These are phyloP conservation scores for Lactifluus rugatus DNA, from an alignment of 768 basidiomycete genomes.

Conservation along the genomic window DNA sequence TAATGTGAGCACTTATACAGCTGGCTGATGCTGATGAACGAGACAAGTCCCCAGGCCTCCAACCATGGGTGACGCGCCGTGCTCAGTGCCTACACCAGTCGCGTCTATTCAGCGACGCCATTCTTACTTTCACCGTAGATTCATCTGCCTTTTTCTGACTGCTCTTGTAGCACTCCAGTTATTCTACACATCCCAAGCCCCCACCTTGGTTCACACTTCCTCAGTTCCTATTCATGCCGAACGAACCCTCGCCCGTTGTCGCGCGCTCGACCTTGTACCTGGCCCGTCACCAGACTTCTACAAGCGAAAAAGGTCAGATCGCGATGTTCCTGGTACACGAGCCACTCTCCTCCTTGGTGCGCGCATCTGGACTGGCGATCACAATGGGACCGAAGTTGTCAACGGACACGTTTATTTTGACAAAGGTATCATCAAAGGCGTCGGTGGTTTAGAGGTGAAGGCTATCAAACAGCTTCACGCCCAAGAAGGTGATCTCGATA, in stretches of 20 bases:
- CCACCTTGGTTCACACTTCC: neutral
- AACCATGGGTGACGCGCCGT: neutral
- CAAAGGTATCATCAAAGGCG: conserved; percentile 53
- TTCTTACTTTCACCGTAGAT: neutral
- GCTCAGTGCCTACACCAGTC: neutral
- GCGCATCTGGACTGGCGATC: conserved; percentile 71
- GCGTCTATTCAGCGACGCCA: neutral
- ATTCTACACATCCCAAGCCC: neutral
- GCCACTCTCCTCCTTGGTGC: conserved; percentile 63
- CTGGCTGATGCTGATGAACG: too few species aligned
- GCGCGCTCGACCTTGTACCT: conserved; percentile 28
- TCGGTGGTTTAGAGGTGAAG: conserved; percentile 32
- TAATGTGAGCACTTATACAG: too few species aligned
- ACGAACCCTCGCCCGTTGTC: conserved; percentile 29
- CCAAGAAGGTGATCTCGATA: conserved; percentile 27
- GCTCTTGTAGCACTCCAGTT: conserved; percentile 1
- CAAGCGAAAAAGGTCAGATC: conserved; percentile 40
- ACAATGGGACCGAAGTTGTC: conserved; percentile 59
- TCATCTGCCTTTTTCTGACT: neutral
- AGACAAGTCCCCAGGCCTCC: too few species aligned
- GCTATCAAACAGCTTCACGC: conserved; percentile 22
- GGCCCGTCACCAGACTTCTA: conserved; percentile 30
- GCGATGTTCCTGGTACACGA: conserved; percentile 53
- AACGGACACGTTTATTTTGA: conserved; percentile 60
- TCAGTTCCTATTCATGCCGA: conserved; percentile 4